Percentiles rank a stretch among this genome's conserved stretches.
Conservation (phyloP, 768 basidiomycete genomes). For the Daedaleopsis nitida region DNA sequence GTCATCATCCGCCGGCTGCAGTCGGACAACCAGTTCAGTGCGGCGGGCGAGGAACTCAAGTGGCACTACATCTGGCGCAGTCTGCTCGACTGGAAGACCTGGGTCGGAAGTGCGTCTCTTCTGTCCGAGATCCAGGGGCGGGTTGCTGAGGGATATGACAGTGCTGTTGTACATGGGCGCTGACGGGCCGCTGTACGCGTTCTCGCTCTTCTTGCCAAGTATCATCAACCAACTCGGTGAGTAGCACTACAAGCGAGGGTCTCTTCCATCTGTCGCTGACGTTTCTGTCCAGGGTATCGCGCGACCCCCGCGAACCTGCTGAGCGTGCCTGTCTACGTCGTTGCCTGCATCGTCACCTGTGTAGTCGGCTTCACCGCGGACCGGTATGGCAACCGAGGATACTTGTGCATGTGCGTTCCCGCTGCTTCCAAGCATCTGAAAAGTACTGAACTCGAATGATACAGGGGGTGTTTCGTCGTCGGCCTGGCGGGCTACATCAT, state of each 20-base stretch:
- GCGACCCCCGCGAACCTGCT: slow-evolving; percentile 76
- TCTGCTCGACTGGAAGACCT: slow-evolving; percentile 75
- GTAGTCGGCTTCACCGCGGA: slow-evolving; percentile 65
- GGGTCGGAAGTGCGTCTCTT: slow-evolving; percentile 42
- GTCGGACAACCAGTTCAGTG: slow-evolving; percentile 68
- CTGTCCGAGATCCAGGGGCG: neutral
- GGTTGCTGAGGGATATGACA: slow-evolving; percentile 25
- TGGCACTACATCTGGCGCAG: slow-evolving; percentile 61
- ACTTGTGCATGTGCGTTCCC: slow-evolving; percentile 59
- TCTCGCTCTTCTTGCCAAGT: slow-evolving; percentile 75
- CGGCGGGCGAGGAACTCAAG: slow-evolving; percentile 64
- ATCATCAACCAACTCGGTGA: slow-evolving; percentile 68
- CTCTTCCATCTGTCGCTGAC: slow-evolving; percentile 34
- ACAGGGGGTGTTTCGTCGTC: slow-evolving; percentile 30
- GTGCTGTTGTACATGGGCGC: slow-evolving; percentile 58
- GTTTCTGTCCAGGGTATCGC: slow-evolving; percentile 50
- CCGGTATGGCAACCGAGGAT: slow-evolving; percentile 57
- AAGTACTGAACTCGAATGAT: neutral
- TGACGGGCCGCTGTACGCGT: slow-evolving; percentile 74
- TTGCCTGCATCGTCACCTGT: slow-evolving; percentile 70
- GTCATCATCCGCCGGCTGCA: slow-evolving; percentile 68
- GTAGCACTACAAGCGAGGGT: slow-evolving; percentile 28
- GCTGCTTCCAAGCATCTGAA: neutral
- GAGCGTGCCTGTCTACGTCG: slow-evolving; percentile 75
- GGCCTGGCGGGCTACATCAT: slow-evolving; percentile 69